Base-by-base conservation (phyloP, 2,329 filamentous ascomycete species). In the Teratosphaeria gauchensis region DNA sequence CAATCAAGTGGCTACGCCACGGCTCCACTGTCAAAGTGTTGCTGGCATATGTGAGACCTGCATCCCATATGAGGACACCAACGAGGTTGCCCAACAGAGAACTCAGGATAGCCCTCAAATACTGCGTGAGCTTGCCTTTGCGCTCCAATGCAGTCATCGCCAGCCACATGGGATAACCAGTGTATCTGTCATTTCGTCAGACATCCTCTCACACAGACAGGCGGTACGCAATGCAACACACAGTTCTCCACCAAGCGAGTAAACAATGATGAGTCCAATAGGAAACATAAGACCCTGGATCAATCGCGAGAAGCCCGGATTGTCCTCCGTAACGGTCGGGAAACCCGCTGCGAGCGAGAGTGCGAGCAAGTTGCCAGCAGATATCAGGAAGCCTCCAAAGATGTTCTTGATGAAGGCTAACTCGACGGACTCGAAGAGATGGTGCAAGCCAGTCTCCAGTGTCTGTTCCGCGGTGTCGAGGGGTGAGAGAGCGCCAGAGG, bases 111-210 rank as follows among this genome's bases (percentile, higher is more conserved):
- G 55, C 55, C 7, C 54, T 53, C 7, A 68, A 8, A 53, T 69
- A 68, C 48, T 66, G 56, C 21, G 60, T 6, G 1, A 60, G 57
- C 7, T 31, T 56, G 4, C 66, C 66, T 48, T 64, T 59, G 1
- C 66, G 58, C 30, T 65, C 60, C 3, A 70, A 56, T 7, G 65
- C 64, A 0, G 66, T 62, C 61, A 69, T 67, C 12, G 62, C 53
- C 28, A 65, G 62, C 68, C 68, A 69, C 68, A 70, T 70, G 0
- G 67, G 67, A 57, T 68, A 69, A 1, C 68, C 67, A 9, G 68
- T 70, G 51, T 64, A 70, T 21, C 51, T 57, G 11, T 30, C 24
- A 2, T 14, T 35, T 6, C 2, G 14, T 35, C 33, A 35, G 33
- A 9, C 8, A 35, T 16, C 38, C n/a, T 31, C 55, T 54, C 12